Conservation (phyloP, 257 asterid genomes). For the Asclepias syriaca region DNA sequence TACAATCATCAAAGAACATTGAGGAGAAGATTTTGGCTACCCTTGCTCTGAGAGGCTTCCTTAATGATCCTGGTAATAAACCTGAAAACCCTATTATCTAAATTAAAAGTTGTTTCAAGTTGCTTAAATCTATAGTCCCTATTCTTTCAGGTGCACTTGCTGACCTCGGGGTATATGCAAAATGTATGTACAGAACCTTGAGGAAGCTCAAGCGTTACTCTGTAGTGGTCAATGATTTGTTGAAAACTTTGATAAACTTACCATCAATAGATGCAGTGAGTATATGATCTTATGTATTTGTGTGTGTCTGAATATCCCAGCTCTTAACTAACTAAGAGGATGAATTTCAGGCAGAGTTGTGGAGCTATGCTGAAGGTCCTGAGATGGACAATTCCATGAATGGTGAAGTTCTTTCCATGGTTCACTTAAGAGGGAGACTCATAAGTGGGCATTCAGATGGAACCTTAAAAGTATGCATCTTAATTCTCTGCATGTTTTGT, state of each 20-base stretch:
- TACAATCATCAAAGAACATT: conserved; percentile 68
- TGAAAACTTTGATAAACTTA: conserved; percentile 66
- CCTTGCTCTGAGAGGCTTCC: conserved; percentile 63
- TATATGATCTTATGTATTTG: conserved; percentile 7
- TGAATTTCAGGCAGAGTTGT: conserved; percentile 58
- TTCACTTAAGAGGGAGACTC: conserved; percentile 45
- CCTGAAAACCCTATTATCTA: neutral
- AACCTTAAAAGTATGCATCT: conserved; percentile 52
- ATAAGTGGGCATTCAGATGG: conserved; percentile 81
- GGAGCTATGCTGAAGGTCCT: conserved; percentile 68
- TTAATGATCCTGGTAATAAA: conserved; percentile 57
- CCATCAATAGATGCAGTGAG: conserved; percentile 68
- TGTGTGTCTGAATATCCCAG: neutral
- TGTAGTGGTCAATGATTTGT: conserved; percentile 44
- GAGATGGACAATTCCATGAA: conserved; percentile 56
- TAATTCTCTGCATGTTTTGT: neutral
- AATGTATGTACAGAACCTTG: conserved; percentile 51
- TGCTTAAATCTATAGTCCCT: conserved; percentile 7
- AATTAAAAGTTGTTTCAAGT: neutral
- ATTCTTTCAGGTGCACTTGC: conserved; percentile 40
- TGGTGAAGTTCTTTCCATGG: conserved; percentile 68
- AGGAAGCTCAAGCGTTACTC: conserved; percentile 62
- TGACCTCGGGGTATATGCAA: conserved; percentile 54
- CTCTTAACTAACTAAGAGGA: no score
- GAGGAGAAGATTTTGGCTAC: conserved; percentile 75